phyloP scores from a whole-genome alignment of 164 flowering plant species.

The Pachysandra terminalis region DNA sequence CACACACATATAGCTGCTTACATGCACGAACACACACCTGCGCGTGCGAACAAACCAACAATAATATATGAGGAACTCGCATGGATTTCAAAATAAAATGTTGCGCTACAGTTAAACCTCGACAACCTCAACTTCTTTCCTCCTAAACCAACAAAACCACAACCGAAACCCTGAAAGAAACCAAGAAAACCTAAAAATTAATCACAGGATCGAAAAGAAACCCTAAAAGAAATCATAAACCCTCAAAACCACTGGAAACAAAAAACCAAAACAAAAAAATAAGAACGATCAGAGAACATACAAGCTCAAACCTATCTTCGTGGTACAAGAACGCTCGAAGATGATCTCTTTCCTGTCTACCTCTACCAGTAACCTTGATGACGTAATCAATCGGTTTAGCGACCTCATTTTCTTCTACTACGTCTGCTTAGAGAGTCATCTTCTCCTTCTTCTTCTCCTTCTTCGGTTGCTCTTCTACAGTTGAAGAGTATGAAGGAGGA shows the following conservation, averaged over 20 bases:
- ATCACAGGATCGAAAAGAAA: neutral
- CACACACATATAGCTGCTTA: too few species aligned
- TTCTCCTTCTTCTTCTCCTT: conserved; percentile 10
- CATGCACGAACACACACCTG: too few species aligned
- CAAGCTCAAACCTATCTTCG: conserved; percentile 53
- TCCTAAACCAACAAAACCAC: neutral
- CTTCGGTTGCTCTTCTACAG: conserved; percentile 7
- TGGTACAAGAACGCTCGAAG: too few species aligned
- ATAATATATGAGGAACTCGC: too few species aligned
- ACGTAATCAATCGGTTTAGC: conserved; percentile 71
- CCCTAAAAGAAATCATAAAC: neutral
- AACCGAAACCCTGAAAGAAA: neutral
- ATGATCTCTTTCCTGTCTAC: conserved; percentile 36
- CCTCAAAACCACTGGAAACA: neutral
- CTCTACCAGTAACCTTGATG: conserved; percentile 58
- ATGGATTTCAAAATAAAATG: too few species aligned
- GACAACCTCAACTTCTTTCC: neutral
- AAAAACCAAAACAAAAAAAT: neutral
- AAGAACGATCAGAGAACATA: conserved; percentile 27
- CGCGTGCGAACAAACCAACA: too few species aligned
- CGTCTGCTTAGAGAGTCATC: neutral
- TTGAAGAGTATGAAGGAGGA: conserved; percentile 12
- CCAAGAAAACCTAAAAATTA: neutral
- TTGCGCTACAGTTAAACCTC: too few species aligned
- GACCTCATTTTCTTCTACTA: conserved; percentile 29